These are phyloP conservation scores for Cercophora scortea DNA, from an alignment of 495 filamentous ascomycete species.

Conservation along the genomic window DNA sequence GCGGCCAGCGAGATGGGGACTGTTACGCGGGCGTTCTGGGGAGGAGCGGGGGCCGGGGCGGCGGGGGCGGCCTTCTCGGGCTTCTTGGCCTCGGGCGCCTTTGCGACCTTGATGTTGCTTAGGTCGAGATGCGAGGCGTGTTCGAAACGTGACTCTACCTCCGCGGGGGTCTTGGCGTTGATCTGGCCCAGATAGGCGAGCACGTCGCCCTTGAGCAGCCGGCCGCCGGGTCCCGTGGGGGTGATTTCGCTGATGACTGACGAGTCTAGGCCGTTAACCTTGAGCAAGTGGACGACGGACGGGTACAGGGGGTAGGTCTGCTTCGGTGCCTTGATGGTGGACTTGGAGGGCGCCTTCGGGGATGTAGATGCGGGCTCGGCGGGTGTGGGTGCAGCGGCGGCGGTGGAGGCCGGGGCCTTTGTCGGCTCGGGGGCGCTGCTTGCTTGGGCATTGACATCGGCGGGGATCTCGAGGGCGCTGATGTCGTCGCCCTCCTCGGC, in stretches of 20 bases:
- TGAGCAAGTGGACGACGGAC: slow-evolving; percentile 74
- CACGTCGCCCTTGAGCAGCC: slow-evolving; percentile 91
- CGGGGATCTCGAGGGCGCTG: slow-evolving; percentile 56
- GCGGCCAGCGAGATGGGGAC: slow-evolving; percentile 69
- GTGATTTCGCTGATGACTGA: slow-evolving; percentile 72
- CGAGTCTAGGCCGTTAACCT: slow-evolving; percentile 62
- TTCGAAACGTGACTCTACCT: slow-evolving; percentile 57
- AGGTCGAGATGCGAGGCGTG: slow-evolving; percentile 82
- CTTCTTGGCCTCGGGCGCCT: slow-evolving; percentile 48
- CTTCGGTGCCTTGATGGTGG: slow-evolving; percentile 45
- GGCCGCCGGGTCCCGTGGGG: slow-evolving; percentile 78
- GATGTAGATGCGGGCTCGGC: not conserved
- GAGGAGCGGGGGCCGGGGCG: slow-evolving; percentile 31
- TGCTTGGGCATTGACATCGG: slow-evolving; percentile 40
- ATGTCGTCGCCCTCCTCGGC: slow-evolving; percentile 72
- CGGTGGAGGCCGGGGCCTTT: slow-evolving; percentile 12
- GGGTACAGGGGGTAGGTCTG: slow-evolving; percentile 77
- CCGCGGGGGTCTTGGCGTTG: slow-evolving; percentile 56
- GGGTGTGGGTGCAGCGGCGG: slow-evolving; percentile 7
- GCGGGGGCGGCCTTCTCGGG: slow-evolving; percentile 35
- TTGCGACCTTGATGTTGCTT: slow-evolving; percentile 81
- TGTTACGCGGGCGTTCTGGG: slow-evolving; percentile 47
- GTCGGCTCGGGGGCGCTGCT: slow-evolving; percentile 17
- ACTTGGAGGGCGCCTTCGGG: slow-evolving; percentile 27
- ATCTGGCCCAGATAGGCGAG: slow-evolving; percentile 81